These are phyloP conservation scores for Conidiobolus incongruus DNA, from an alignment of 371 early-diverging fungal genomes.

Conservation along the genomic window DNA sequence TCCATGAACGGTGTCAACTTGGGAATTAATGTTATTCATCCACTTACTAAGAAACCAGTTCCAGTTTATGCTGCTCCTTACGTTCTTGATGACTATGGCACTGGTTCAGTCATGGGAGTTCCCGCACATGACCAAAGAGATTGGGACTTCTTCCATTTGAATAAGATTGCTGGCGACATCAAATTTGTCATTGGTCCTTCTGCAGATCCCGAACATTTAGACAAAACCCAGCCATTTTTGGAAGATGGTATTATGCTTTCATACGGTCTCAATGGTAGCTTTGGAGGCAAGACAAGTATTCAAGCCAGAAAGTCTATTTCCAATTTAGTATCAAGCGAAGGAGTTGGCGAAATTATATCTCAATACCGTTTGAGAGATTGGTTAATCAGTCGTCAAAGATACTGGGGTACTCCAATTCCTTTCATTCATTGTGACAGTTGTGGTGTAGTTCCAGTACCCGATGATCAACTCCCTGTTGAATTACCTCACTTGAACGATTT, in stretches of 20 bases:
- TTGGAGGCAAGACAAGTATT: no score
- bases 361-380: slow-evolving; percentile 84
- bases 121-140: slow-evolving; percentile 67
- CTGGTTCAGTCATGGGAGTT: slow-evolving; percentile 76
- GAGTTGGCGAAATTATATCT: neutral
- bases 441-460: slow-evolving; percentile 69
- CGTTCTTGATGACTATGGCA: slow-evolving; percentile 57
- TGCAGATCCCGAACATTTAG: slow-evolving; percentile 3
- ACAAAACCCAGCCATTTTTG: no score
- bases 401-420: slow-evolving; percentile 99
- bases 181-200: slow-evolving; percentile 22
- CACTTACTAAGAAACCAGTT: slow-evolving; percentile 27
- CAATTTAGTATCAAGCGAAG: neutral
- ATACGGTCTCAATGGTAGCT: no score
- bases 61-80: slow-evolving; percentile 59
- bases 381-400: slow-evolving; percentile 93
- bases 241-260: no score
- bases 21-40: slow-evolving; percentile 40
- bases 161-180: slow-evolving; percentile 10
- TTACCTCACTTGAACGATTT: slow-evolving; percentile 36
- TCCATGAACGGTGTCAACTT: no score
- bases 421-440: slow-evolving; percentile 72
- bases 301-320: neutral
- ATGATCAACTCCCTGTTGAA: slow-evolving; percentile 50
- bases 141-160: slow-evolving; percentile 44